These are phyloP conservation scores for Thermothielavioides terrestris DNA, from an alignment of 495 filamentous ascomycete species.

Conservation along the genomic window DNA sequence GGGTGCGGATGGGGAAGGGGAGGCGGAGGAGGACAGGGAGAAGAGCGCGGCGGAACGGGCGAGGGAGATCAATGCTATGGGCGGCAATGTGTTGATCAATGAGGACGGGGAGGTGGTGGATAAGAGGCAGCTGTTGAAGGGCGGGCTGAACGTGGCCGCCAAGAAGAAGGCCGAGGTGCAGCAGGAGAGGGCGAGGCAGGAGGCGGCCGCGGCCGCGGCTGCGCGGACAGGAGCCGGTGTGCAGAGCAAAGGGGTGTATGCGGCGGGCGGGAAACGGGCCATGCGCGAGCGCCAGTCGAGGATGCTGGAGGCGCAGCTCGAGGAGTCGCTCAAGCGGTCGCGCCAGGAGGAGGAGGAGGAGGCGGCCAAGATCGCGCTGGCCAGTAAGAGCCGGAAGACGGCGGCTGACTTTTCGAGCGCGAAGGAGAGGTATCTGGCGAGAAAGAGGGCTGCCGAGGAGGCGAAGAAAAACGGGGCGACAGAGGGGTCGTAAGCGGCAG, in stretches of 20 bases:
- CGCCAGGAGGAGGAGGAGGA: constrained; percentile 69
- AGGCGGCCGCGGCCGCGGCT: constrained; percentile 24
- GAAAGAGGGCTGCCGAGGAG: constrained; percentile 73
- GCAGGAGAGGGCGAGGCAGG: constrained; percentile 28
- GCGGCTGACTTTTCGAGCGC: constrained; percentile 76
- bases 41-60: constrained; percentile 67
- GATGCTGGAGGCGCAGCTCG: constrained; percentile 79
- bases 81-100: constrained; percentile 65
- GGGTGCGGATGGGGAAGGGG: constrained; percentile 26
- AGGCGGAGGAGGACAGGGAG: constrained; percentile 39
- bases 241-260: constrained; percentile 38
- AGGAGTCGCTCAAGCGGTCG: constrained; percentile 62
- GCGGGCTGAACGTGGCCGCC: constrained; percentile 74
- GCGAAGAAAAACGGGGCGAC: constrained; percentile 44
- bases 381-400: constrained; percentile 63
- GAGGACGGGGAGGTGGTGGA: constrained; percentile 93
- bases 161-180: constrained; percentile 40
- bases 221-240: constrained; percentile 22
- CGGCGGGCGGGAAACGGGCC: constrained; percentile 45
- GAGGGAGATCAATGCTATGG: constrained; percentile 61
- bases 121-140: constrained; percentile 80
- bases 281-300: constrained; percentile 74
- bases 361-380: constrained; percentile 57
- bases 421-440: constrained; percentile 75
- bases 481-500: constrained; percentile 3